These are phyloP conservation scores for Corrigiola litoralis DNA, from an alignment of 179 eudicot genomes.

Conservation along the genomic window DNA sequence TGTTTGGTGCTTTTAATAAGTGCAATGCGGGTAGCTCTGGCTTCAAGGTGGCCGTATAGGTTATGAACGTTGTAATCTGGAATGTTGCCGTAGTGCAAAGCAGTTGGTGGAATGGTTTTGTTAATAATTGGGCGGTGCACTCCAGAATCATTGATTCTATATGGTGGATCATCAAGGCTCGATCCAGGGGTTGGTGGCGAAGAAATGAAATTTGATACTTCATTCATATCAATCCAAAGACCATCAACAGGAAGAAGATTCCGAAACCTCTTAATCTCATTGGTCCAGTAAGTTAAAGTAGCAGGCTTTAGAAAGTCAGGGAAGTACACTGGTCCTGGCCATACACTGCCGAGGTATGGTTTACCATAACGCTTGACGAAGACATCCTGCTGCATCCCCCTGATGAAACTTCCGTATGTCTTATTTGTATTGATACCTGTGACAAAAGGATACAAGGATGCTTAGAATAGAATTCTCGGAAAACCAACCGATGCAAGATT, in stretches of 20 bases:
- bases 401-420: conserved; percentile 46
- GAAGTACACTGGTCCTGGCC: conserved; percentile 63
- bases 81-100: conserved; percentile 37
- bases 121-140: conserved; percentile 25
- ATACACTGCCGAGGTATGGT: conserved; percentile 52
- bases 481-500: background rate
- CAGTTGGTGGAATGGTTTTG: conserved; percentile 40
- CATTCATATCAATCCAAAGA: conserved; percentile 75
- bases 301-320: conserved; percentile 53
- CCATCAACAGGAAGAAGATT: conserved; percentile 47
- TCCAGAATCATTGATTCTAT: conserved; percentile 45
- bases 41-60: conserved; percentile 41
- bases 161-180: conserved; percentile 51
- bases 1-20: conserved; percentile 28
- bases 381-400: conserved; percentile 53
- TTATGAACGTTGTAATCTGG: conserved; percentile 46
- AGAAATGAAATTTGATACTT: conserved; percentile 46
- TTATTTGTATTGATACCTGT: conserved; percentile 51
- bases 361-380: conserved; percentile 46
- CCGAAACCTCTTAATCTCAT: conserved; percentile 31
- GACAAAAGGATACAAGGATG: background rate
- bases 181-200: conserved; percentile 30
- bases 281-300: conserved; percentile 25
- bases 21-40: conserved; percentile 31
- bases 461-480: background rate